Evolutionary conservation across 2,329 filamentous ascomycete species (phyloP).

Genomic region (Aspergillus melleus): DNA sequence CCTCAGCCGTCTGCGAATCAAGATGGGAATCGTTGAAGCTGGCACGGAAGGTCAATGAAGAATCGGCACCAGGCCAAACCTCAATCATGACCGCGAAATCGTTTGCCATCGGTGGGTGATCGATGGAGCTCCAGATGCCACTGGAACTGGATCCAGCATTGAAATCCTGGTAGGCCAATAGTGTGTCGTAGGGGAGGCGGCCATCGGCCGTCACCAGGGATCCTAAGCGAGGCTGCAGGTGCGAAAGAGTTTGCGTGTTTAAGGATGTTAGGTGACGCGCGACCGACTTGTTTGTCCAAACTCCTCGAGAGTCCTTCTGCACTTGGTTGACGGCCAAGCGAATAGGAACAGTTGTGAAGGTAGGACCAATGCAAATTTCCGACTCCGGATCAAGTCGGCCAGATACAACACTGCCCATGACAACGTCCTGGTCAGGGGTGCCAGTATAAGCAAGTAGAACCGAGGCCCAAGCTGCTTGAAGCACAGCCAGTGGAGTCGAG

Average conservation of each 20-base stretch:
- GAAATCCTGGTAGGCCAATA: constrained; percentile 37
- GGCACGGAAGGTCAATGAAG: constrained; percentile 27
- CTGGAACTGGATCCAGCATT: constrained; percentile 16
- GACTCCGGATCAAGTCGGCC: constrained; percentile 27
- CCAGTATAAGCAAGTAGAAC: constrained; percentile 35
- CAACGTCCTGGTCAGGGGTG: constrained; percentile 33
- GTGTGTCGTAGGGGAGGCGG: constrained; percentile 36
- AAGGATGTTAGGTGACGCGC: constrained; percentile 26
- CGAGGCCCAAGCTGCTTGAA: constrained; percentile 40
- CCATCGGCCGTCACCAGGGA: constrained; percentile 24
- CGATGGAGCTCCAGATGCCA: constrained; percentile 19
- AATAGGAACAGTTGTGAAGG: constrained; percentile 37
- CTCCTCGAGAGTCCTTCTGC: constrained; percentile 6
- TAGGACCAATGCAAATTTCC: constrained; percentile 32
- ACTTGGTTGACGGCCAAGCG: constrained; percentile 27
- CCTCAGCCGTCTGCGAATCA: constrained; percentile 21
- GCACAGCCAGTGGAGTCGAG: constrained; percentile 33
- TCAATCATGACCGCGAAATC: constrained; percentile 36
- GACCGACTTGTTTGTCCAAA: constrained; percentile 23
- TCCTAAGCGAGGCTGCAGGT: constrained; percentile 26
- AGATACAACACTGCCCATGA: constrained; percentile 37
- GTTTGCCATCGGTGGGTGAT: constrained; percentile 29
- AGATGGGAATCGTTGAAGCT: constrained; percentile 27
- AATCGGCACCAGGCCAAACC: constrained; percentile 26
- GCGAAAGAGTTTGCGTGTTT: constrained; percentile 22